Conservation (phyloP, 2,329 filamentous ascomycete genomes). For the Pestalotiopsis sp. region DNA sequence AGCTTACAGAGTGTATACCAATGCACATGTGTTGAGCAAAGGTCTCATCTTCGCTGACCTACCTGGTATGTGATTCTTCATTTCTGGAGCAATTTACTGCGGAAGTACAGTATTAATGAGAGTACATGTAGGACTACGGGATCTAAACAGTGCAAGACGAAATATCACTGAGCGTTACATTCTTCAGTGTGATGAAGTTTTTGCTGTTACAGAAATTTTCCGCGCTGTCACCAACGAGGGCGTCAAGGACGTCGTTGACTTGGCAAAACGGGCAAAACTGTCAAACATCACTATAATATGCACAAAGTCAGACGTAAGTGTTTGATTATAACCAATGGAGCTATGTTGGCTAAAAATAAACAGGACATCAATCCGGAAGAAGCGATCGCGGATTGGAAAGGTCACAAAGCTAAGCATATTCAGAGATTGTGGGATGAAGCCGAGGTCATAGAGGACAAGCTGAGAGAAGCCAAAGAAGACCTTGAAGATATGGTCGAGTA, state of each 20-base stretch:
- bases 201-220: constrained; percentile 45
- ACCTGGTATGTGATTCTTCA: constrained; percentile 38
- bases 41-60: constrained; percentile 52
- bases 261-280: constrained; percentile 39
- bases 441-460: constrained; percentile 23
- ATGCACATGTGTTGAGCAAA: constrained; percentile 48
- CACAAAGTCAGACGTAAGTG: constrained; percentile 43
- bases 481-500: constrained; percentile 25
- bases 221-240: constrained; percentile 45
- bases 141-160: constrained; percentile 46
- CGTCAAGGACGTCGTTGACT: constrained; percentile 42
- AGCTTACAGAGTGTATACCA: constrained; percentile 41
- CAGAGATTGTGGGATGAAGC: constrained; percentile 1
- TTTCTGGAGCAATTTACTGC: neutral
- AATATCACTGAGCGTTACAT: constrained; percentile 49
- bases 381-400: constrained; percentile 35
- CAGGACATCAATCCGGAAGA: constrained; percentile 38
- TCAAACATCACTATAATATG: constrained; percentile 47
- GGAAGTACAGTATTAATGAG: neutral
- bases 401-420: constrained; percentile 14
- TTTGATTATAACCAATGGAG: neutral
- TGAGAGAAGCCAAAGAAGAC: constrained; percentile 12
- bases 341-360: neutral
- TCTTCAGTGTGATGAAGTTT: constrained; percentile 48
- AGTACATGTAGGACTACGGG: constrained; percentile 42